Evolutionary conservation across 2,329 filamentous ascomycete species (phyloP), one percentile per base, ranked within the genome.

Genomic region (Alternaria burnsii): DNA sequence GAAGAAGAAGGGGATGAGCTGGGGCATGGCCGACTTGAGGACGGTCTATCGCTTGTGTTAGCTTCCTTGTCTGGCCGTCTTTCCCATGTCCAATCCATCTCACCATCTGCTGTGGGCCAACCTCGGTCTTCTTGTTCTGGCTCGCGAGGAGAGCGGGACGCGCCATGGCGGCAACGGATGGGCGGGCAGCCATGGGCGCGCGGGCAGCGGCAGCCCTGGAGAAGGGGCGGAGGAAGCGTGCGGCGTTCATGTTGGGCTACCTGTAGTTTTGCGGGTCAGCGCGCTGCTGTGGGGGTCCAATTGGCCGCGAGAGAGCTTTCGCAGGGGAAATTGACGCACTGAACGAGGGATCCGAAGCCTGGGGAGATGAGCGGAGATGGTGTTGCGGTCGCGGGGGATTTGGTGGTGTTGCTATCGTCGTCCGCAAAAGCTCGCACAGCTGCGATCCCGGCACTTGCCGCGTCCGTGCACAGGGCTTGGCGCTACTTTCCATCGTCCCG

Each of bases 1-100:
- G 75, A 80, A 80, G 76, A 80, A 81, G 76, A 81, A 81, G 66
- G 79, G 79, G 50, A 81, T 75, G 61, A 81, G 79, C 73, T 81
- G 79, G 61, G 79, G 79, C 79, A 81, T 81, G 62, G 77, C 79
- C 63, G 79, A 79, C 72, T 77, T 76, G 68, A 80, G 76, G 55
- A 78, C 66, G 14, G 69, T 76, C 78, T 80, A 59, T 55, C 16
- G 14, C 42, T 40, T 41, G 41, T n/a, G 58, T 71, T 70, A 74
- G 71, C 59, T 22, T 53, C 30, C 36, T 26, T 36, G 26, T 6
- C n/a, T 30, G 30, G 14, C 30, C 14, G 34, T 16, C 24, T 24
- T 26, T 10, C 9, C 18, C 16, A 18, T 12, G 4, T 28, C 14
- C 36, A 32, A 9, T 47, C 53, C 48, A 18, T 47, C 55, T 53